These are phyloP conservation scores for Dissophora ornata DNA, from an alignment of 192 early-diverging fungal genomes.

Conservation along the genomic window DNA sequence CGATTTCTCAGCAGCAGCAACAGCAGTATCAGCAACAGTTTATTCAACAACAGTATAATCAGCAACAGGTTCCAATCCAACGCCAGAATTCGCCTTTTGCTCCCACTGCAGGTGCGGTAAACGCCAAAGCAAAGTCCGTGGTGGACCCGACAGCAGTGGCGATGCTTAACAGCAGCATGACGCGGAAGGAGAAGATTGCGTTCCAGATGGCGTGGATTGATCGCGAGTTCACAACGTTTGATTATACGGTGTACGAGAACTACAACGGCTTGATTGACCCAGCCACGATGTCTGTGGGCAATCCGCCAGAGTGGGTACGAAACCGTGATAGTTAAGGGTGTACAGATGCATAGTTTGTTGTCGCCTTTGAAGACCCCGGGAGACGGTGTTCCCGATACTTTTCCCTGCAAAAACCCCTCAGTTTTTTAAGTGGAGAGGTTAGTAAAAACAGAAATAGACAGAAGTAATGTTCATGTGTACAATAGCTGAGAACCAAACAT, in stretches of 20 bases:
- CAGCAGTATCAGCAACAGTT: conserved; percentile 12
- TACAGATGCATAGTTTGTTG: no score
- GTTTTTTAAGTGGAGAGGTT: no score
- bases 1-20: background rate
- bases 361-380: no score
- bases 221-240: conserved; percentile 80
- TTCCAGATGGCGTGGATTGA: conserved; percentile 78
- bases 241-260: conserved; percentile 83
- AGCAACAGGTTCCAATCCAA: conserved; percentile 9
- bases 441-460: no score
- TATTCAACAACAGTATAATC: conserved; percentile 1
- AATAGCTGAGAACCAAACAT: no score
- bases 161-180: conserved; percentile 36
- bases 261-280: conserved; percentile 76
- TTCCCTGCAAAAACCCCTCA: no score
- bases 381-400: no score
- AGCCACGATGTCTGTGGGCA: conserved; percentile 66
- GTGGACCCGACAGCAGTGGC: conserved; percentile 3
- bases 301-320: conserved; percentile 76
- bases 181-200: conserved; percentile 60
- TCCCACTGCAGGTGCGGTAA: no score
- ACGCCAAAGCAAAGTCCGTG: background rate
- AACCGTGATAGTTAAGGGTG: conserved; percentile 29
- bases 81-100: conserved; percentile 11
- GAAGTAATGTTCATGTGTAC: no score